Evolutionary conservation across 352 stramenopile genomes (phyloP).

Genomic region (Globisporangium alternatum): DNA sequence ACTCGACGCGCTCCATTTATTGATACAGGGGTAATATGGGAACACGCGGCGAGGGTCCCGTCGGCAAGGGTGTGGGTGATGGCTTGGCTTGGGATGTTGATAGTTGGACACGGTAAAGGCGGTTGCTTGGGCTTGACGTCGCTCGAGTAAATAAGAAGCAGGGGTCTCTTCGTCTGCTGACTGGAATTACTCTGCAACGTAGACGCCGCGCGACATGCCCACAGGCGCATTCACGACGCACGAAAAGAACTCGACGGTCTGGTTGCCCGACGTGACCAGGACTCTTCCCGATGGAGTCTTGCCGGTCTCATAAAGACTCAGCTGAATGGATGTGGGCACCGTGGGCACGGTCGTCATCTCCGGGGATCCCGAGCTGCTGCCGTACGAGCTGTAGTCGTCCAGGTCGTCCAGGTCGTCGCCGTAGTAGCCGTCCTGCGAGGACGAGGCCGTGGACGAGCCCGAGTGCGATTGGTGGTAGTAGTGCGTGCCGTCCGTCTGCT

Average conservation of each 20-base stretch:
- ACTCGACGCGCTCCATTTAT: constrained; percentile 13
- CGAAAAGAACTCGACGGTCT: constrained; percentile 86
- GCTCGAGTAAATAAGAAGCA: constrained; percentile 21
- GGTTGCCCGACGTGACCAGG: constrained; percentile 70
- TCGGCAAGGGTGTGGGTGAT: neutral
- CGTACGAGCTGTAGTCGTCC: constrained; percentile 45
- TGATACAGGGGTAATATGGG: constrained; percentile 20
- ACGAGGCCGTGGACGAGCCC: constrained; percentile 74
- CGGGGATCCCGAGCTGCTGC: constrained; percentile 26
- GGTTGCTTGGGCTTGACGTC: neutral
- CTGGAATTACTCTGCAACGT: constrained; percentile 52
- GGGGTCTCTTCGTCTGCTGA: constrained; percentile 9
- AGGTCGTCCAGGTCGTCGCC: constrained; percentile 70
- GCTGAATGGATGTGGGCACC: constrained; percentile 59
- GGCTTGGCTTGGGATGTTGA: neutral
- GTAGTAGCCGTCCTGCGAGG: constrained; percentile 77
- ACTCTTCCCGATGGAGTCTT: constrained; percentile 80
- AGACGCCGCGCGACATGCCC: constrained; percentile 46
- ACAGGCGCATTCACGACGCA: constrained; percentile 72
- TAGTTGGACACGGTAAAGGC: constrained; percentile 4
- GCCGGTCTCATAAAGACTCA: constrained; percentile 73
- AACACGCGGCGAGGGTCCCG: neutral
- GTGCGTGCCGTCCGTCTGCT: constrained; percentile 39
- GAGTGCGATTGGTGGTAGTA: constrained; percentile 76
- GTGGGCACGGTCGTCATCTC: constrained; percentile 81